Evolutionary conservation across 1,284 basidiomycete species (phyloP), one percentile per base, ranked within the genome.

Genomic region (Volvariella volvacea): DNA sequence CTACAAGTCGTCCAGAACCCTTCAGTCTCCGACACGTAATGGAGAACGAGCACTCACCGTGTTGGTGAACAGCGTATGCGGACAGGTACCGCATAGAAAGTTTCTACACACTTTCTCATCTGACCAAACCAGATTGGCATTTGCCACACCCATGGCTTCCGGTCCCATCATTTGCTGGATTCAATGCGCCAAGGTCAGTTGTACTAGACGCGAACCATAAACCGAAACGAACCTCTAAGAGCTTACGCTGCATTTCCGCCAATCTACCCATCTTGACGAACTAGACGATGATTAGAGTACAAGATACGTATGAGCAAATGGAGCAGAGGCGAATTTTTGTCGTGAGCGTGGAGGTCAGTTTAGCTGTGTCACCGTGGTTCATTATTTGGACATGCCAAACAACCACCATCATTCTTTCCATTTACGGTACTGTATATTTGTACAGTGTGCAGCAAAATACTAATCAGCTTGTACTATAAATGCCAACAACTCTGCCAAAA

Each of bases 81-180:
- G 93, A 63, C 96, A 99, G 16, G 91, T 94, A 44, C 96, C 96
- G 58, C 96, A 99, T 21, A 99, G 72, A 71, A 93, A 99, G 70
- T 99, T 97, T 59, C 91, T 80, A 77, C 96, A 99, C n/a, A 99
- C 96, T 76, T 98, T 98, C 56, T 93, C 91, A 65, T 96, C 92
- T 48, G 87, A 90, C 87, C 96, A 98, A 50, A 88, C 83, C 50
- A 98, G 73, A 67, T 97, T 93, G 53, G 88, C 83, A 55, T 91
- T 91, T 39, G 89, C 83, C 42, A 93, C 84, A 54, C 93, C 93
- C 91, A 97, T 95, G 12, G 94, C 92, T 67, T 97, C 94, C 36
- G 92, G 90, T n/a, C 92, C 92, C 92, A 96, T 95, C 92, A 96
- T 94, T 93, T 94, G 92, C 90, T 94, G 58, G 43, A 36, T 31